phyloP scores from a whole-genome alignment of 164 flowering plant species.

The Tetrastigma voinierianum region DNA sequence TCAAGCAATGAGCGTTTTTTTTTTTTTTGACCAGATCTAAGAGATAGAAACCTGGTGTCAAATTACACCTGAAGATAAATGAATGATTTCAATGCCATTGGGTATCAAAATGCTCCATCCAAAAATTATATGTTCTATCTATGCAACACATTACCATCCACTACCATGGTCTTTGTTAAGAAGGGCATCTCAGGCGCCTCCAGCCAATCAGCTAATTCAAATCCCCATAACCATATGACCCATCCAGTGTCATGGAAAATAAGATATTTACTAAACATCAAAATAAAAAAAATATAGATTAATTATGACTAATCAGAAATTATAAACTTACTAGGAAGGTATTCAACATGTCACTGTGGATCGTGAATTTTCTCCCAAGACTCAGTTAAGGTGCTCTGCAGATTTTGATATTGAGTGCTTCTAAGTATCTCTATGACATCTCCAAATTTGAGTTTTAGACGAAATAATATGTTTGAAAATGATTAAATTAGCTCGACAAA shows the following conservation, averaged over 20 bases:
- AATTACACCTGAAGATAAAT: neutral
- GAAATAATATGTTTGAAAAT: too few species aligned
- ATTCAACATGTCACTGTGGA: slow-evolving; percentile 54
- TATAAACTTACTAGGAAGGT: neutral
- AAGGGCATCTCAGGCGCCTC: slow-evolving; percentile 67
- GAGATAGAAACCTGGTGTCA: neutral
- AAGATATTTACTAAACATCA: neutral
- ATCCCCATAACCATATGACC: slow-evolving; percentile 85
- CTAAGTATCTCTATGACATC: slow-evolving; percentile 76
- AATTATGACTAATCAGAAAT: neutral
- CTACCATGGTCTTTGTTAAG: slow-evolving; percentile 84
- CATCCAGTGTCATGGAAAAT: slow-evolving; percentile 38
- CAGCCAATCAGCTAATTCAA: slow-evolving; percentile 80
- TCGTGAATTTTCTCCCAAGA: slow-evolving; percentile 73
- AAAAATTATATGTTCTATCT: neutral
- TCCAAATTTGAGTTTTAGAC: too few species aligned
- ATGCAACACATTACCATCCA: neutral
- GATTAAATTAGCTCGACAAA: too few species aligned
- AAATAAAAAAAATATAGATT: neutral
- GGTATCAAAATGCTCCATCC: neutral
- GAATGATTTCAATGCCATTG: neutral
- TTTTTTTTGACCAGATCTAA: too few species aligned
- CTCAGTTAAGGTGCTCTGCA: slow-evolving; percentile 45
- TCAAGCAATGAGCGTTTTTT: too few species aligned
- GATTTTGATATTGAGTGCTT: slow-evolving; percentile 59